Percentiles rank a stretch among this genome's conserved stretches.
phyloP scores from a whole-genome alignment of 768 basidiomycete species.

The Pholiota conissans region DNA sequence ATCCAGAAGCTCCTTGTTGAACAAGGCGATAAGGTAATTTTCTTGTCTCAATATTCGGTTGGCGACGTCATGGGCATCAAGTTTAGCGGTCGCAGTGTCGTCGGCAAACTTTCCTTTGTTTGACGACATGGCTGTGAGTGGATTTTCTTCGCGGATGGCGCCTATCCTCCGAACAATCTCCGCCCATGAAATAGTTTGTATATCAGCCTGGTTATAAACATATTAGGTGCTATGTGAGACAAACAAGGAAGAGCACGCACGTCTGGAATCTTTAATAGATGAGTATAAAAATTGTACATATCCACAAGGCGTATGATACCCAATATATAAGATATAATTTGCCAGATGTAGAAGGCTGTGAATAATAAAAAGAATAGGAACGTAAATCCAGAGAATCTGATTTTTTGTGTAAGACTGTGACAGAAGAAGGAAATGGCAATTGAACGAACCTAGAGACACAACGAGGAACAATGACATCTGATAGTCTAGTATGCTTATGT shows the following conservation, averaged over 20 bases:
- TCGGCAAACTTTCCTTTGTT: conserved; percentile 47
- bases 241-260: conserved; percentile 40
- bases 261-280: conserved; percentile 92
- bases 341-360: conserved; percentile 86
- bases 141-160: conserved; percentile 89
- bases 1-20: conserved; percentile 95
- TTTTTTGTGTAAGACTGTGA: conserved; percentile 1
- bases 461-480: conserved; percentile 77
- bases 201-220: conserved; percentile 69
- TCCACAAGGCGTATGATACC: conserved; percentile 80
- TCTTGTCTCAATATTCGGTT: conserved; percentile 98
- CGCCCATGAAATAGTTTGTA: conserved; percentile 97
- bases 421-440: background rate
- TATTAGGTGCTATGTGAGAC: conserved; percentile 5
- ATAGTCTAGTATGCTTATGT: conserved; percentile 65
- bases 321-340: conserved; percentile 76
- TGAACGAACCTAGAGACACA: conserved; percentile 79
- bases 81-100: conserved; percentile 74
- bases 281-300: conserved; percentile 95
- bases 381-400: conserved; percentile 84
- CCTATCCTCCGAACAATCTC: conserved; percentile 91
- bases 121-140: conserved; percentile 83
- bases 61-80: conserved; percentile 97
- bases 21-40: conserved; percentile 96
- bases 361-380: conserved; percentile 84